Percentiles rank a stretch among this genome's conserved stretches.
Conservation (phyloP, 306 rosid species). For the Citrullus mucosospermus region DNA sequence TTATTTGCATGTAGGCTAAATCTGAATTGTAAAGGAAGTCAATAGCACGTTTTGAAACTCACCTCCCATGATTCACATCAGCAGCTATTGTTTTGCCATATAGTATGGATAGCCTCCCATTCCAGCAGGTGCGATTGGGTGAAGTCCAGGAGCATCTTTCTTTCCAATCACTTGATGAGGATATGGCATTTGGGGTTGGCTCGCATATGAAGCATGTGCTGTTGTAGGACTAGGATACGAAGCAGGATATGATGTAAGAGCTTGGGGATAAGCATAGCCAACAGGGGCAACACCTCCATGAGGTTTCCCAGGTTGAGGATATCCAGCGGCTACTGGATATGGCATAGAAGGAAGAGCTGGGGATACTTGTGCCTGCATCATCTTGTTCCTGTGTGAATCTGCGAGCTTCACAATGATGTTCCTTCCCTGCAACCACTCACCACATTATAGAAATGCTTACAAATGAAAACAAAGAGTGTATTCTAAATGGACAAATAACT, state of each 20-base stretch:
- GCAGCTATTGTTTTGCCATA: slow-evolving; percentile 34
- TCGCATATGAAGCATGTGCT: slow-evolving; percentile 29
- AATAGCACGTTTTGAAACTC: not conserved
- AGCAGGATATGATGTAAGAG: slow-evolving; percentile 37
- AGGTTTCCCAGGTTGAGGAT: slow-evolving; percentile 46
- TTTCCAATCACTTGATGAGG: slow-evolving; percentile 26
- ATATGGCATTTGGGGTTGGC: slow-evolving; percentile 43
- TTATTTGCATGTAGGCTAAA: not conserved
- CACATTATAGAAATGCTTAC: not conserved
- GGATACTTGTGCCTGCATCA: slow-evolving; percentile 28
- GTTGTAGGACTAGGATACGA: slow-evolving; percentile 37
- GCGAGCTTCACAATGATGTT: slow-evolving; percentile 57
- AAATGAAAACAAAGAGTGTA: too few species aligned
- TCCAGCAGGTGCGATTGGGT: slow-evolving; percentile 35
- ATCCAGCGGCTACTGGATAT: slow-evolving; percentile 38
- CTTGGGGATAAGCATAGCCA: slow-evolving; percentile 47
- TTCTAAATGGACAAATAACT: too few species aligned
- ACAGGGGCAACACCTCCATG: slow-evolving; percentile 20
- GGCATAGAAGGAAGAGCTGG: slow-evolving; percentile 36
- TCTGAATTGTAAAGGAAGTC: not conserved
- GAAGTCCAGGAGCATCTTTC: slow-evolving; percentile 32
- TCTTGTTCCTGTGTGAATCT: slow-evolving; percentile 54
- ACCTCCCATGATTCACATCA: slow-evolving; percentile 2
- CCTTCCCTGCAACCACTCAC: slow-evolving; percentile 50
- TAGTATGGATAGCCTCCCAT: slow-evolving; percentile 56